These are phyloP conservation scores for Apophysomyces ossiformis DNA, from an alignment of 371 early-diverging fungal species.

Conservation along the genomic window DNA sequence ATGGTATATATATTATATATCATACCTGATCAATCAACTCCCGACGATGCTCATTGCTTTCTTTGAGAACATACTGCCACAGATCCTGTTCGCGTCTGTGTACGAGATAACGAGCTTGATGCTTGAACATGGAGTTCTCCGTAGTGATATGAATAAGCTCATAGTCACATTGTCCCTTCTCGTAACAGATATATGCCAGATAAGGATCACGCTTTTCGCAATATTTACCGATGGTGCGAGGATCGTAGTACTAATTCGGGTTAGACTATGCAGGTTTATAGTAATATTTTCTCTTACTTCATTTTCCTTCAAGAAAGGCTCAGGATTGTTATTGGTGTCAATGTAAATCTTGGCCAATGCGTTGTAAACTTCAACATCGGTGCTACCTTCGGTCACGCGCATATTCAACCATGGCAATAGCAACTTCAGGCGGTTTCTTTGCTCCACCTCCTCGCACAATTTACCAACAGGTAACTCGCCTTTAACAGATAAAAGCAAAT, in stretches of 20 bases:
- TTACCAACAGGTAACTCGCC: conserved; percentile 85
- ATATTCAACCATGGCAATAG: conserved; percentile 91
- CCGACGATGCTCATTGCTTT: conserved; percentile 84
- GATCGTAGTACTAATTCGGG: conserved; percentile 72
- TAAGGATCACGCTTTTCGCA: conserved; percentile 98
- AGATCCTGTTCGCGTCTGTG: conserved; percentile 84
- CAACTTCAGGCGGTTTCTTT: conserved; percentile 94
- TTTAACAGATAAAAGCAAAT: conserved; percentile 78
- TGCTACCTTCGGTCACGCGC: conserved; percentile 83
- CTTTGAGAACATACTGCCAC: conserved; percentile 85
- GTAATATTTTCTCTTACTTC: conserved; percentile 39
- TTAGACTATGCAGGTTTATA: neutral
- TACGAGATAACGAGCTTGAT: conserved; percentile 95
- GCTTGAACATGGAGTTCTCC: conserved; percentile 98
- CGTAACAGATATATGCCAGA: conserved; percentile 94
- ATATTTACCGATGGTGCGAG: conserved; percentile 92
- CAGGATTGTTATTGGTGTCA: conserved; percentile 97
- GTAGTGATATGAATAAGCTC: conserved; percentile 93
- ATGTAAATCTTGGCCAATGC: conserved; percentile 98
- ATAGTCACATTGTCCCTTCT: conserved; percentile 92
- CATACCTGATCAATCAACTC: conserved; percentile 89
- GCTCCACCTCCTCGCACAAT: conserved; percentile 90
- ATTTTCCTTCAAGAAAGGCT: conserved; percentile 93
- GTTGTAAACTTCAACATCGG: conserved; percentile 91
- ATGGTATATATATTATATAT: too few species aligned